Evolutionary conservation across 106 monocot species (phyloP).

Genomic region (Gastrodia elata): DNA sequence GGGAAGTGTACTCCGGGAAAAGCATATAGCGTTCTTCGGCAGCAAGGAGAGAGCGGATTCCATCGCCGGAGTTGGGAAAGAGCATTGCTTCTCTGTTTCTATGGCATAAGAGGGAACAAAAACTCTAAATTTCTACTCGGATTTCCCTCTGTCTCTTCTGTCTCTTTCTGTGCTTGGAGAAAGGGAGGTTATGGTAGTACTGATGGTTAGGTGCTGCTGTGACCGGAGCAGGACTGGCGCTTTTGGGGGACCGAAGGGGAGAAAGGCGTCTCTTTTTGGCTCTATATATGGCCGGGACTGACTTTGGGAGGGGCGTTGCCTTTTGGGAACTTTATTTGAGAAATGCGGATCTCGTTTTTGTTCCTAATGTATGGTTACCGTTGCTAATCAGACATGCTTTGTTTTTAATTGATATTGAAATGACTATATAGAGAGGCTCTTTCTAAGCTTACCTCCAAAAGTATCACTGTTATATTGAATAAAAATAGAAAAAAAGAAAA

Average conservation of each 20-base stretch:
- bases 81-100: not conserved
- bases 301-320: not conserved
- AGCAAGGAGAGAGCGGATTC: constrained; percentile 23
- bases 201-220: not conserved
- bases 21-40: constrained; percentile 33
- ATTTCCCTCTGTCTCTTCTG: not conserved
- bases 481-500: not conserved
- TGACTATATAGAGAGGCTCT: too few species aligned
- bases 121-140: too few species aligned
- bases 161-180: not conserved
- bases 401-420: not conserved
- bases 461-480: too few species aligned
- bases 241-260: constrained; percentile 15
- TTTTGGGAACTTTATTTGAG: not conserved
- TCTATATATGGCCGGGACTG: not conserved
- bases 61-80: not conserved
- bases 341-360: not conserved
- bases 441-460: too few species aligned
- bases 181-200: not conserved
- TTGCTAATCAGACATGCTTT: not conserved
- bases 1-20: constrained; percentile 24
- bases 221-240: constrained; percentile 11
- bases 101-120: too few species aligned
- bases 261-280: constrained; percentile 8
- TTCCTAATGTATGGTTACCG: not conserved